A percentile compares a stretch with the other conserved stretches of the same genome.
These are phyloP conservation scores for Mucor circinelloides DNA, from an alignment of 371 early-diverging fungal species.

Conservation along the genomic window DNA sequence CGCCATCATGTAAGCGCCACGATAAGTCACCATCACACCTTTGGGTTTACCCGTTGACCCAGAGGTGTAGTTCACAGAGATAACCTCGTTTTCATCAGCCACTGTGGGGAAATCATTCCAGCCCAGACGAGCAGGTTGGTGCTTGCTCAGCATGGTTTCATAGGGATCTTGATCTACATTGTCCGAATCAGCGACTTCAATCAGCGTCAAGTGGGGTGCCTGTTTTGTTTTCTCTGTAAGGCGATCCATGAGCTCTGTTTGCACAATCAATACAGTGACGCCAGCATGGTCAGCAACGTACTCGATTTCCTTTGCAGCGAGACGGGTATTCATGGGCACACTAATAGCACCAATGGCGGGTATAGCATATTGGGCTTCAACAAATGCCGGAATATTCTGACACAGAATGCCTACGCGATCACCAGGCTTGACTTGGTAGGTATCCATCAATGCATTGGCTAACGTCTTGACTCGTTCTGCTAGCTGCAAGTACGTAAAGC, in stretches of 20 bases:
- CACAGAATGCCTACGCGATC: conserved; percentile 63
- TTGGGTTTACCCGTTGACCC: conserved; percentile 73
- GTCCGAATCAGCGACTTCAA: conserved; percentile 25
- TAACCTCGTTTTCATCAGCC: conserved; percentile 52
- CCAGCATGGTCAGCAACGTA: conserved; percentile 66
- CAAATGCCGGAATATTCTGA: conserved; percentile 62
- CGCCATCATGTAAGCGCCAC: conserved; percentile 59
- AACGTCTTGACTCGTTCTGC: conserved; percentile 47
- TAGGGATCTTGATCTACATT: conserved; percentile 44
- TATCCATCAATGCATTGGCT: conserved; percentile 41
- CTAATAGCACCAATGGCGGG: conserved; percentile 62
- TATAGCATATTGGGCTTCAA: conserved; percentile 69
- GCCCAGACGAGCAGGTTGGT: neutral
- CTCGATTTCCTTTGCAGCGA: conserved; percentile 60
- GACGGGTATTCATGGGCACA: conserved; percentile 68
- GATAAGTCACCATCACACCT: conserved; percentile 45
- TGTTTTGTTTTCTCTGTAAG: conserved; percentile 6
- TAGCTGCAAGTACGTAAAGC: conserved; percentile 43
- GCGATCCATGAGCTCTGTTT: conserved; percentile 42
- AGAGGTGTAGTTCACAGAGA: conserved; percentile 67
- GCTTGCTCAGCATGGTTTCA: conserved; percentile 47
- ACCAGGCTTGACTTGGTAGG: conserved; percentile 25
- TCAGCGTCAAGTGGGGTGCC: conserved; percentile 5
- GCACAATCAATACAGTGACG: conserved; percentile 56
- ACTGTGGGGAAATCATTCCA: conserved; percentile 58